phyloP scores from a whole-genome alignment of 805 yeast species.

The Metschnikowia amazonensis region DNA sequence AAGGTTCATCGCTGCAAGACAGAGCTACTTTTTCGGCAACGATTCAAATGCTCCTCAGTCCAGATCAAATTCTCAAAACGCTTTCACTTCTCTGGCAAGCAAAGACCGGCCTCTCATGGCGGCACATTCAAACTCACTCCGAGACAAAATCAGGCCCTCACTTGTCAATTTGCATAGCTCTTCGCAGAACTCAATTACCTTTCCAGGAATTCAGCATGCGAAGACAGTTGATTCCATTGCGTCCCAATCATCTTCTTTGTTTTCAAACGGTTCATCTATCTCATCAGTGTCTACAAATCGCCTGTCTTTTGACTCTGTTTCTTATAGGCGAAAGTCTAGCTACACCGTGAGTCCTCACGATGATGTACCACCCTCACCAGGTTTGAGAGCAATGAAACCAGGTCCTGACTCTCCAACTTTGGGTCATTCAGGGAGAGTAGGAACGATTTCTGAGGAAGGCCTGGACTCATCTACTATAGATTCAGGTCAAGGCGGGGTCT shows the following conservation, averaged over 20 bases:
- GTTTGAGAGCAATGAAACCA: background rate
- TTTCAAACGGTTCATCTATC: slow-evolving; percentile 35
- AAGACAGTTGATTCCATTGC: slow-evolving; percentile 23
- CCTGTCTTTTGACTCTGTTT: slow-evolving; percentile 29
- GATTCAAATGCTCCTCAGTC: background rate
- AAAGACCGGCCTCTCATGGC: background rate
- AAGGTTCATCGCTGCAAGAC: background rate
- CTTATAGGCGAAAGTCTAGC: slow-evolving; percentile 14
- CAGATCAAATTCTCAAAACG: background rate
- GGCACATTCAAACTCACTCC: slow-evolving; percentile 13
- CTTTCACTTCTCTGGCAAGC: background rate
- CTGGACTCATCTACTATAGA: slow-evolving; percentile 4
- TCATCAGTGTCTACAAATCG: slow-evolving; percentile 30
- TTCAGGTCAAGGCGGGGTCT: background rate
- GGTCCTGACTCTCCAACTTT: background rate
- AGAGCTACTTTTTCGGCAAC: background rate
- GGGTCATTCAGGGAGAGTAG: background rate
- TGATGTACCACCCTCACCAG: slow-evolving; percentile 3
- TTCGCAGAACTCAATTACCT: slow-evolving; percentile 2
- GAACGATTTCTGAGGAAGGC: slow-evolving; percentile 1
- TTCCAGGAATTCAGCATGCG: background rate
- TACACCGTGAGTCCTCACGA: slow-evolving; percentile 2
- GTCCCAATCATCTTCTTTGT: slow-evolving; percentile 31
- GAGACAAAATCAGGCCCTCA: slow-evolving; percentile 34
- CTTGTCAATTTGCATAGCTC: slow-evolving; percentile 29